Conservation (phyloP, 2,329 filamentous ascomycete genomes). For the Bipolaris victoriae region DNA sequence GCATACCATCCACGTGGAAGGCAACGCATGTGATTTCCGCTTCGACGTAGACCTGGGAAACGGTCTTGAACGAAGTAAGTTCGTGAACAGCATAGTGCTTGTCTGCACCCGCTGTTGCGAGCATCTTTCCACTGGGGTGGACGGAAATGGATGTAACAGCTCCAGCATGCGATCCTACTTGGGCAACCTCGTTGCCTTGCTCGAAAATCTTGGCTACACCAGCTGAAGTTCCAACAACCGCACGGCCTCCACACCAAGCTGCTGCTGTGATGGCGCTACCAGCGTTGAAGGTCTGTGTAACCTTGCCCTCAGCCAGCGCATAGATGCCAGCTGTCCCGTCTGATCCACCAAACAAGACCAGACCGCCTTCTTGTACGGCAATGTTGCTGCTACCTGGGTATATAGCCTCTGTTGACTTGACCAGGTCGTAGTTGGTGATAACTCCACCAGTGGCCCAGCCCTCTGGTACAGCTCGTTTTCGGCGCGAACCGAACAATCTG, state of each 20-base stretch:
- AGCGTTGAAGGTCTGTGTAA: conserved; percentile 70
- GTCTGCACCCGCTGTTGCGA: conserved; percentile 87
- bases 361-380: conserved; percentile 64
- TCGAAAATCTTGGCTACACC: conserved; percentile 83
- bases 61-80: conserved; percentile 67
- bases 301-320: conserved; percentile 75
- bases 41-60: conserved; percentile 81
- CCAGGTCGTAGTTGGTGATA: conserved; percentile 65
- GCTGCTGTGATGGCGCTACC: conserved; percentile 71
- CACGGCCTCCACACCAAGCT: conserved; percentile 69
- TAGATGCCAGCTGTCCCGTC: conserved; percentile 79
- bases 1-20: conserved; percentile 97
- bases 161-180: conserved; percentile 82
- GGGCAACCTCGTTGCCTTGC: conserved; percentile 69
- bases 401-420: conserved; percentile 61
- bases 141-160: conserved; percentile 76
- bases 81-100: conserved; percentile 95
- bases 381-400: conserved; percentile 65
- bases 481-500: conserved; percentile 84
- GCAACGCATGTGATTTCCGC: conserved; percentile 76
- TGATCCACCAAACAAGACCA: conserved; percentile 76
- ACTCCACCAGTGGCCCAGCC: conserved; percentile 82
- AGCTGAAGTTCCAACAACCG: conserved; percentile 75
- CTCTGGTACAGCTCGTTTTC: conserved; percentile 84
- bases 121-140: conserved; percentile 81